Evolutionary conservation across 257 asterid genomes (phyloP), one percentile per base, ranked within the genome.

Genomic region (Scutellaria minor): DNA sequence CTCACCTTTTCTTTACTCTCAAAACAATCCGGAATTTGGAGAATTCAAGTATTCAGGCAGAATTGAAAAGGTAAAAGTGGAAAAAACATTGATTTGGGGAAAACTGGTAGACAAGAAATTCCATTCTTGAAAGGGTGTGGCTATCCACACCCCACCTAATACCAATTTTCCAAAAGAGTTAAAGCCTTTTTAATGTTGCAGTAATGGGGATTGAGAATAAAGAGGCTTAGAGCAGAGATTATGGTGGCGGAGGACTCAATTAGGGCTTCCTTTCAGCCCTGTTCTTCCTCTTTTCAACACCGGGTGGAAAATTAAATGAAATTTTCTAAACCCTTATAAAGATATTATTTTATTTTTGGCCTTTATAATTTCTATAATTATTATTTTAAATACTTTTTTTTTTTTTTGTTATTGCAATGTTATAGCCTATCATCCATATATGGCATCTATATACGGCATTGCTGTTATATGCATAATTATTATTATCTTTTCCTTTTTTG

Each of bases 261-360:
- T 57, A 66, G 72, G 77, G 79, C 74, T 60, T 75, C 40, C 20
- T 42, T 11, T 64, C 68, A 6, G 83, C 54, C 73, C 67, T 61
- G 75, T 76, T 80, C 77, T 78, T 76, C 81, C 60, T 61, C 82
- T 68, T 72, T 76, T 64, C 89, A 79, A 80, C 81, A 81, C 82
- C 77, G 31, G 41, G 6, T n/a, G 51, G 24, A 48, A 58, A 31
- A 58, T 39, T 40, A 3, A 48, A 71, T 59, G 37, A 58, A 27
- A 9, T 59, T 15, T 39, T 58, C 7, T 5, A 0, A 46, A 5
- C 5, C 52, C 13, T 46, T 47, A 47, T 47, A 47, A 47, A 11
- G 53, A 47, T 47, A 47, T 6, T 47, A 31, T 31, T 31, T 31
- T 31, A 31, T 31, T 31, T 31, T 47, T 47, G 12, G 15, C n/a